Percentiles rank a stretch among this genome's conserved stretches.
Conservation (phyloP, 345 rosid genomes). For the Raphanus sativus region DNA sequence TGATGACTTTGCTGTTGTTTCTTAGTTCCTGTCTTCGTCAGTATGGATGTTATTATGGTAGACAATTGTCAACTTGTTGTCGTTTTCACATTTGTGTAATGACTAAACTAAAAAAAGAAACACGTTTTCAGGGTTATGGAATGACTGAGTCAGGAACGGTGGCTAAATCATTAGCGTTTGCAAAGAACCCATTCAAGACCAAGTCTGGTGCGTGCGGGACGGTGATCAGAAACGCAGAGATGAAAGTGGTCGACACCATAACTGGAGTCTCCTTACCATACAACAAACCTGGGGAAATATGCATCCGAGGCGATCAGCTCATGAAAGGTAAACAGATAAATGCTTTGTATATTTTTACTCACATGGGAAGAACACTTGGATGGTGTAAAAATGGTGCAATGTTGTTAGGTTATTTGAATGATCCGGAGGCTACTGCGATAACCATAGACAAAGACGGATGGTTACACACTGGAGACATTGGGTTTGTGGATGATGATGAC, state of each 20-base stretch:
- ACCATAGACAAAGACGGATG: neutral
- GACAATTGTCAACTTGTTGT: conserved; percentile 41
- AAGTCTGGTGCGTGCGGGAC: neutral
- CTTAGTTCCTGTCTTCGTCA: neutral
- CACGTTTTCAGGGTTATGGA: neutral
- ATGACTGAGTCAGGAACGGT: neutral
- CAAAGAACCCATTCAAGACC: neutral
- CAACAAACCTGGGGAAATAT: neutral
- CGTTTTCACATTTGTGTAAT: conserved; percentile 1
- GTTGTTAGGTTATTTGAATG: neutral
- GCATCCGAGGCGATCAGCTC: neutral
- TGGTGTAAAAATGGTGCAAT: neutral
- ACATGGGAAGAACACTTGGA: neutral
- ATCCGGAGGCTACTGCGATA: neutral
- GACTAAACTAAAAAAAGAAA: neutral
- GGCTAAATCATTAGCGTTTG: neutral
- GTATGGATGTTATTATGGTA: neutral
- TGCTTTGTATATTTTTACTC: neutral
- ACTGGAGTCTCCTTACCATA: neutral
- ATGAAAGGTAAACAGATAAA: neutral
- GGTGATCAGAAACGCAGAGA: neutral
- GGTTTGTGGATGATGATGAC: neutral
- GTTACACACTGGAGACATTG: neutral
- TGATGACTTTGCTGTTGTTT: neutral
- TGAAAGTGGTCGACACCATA: neutral